Percentiles rank a stretch among this genome's conserved stretches.
Evolutionary conservation across 1,139 yeast species (phyloP).

Genomic region (Eremothecium gossypii): DNA sequence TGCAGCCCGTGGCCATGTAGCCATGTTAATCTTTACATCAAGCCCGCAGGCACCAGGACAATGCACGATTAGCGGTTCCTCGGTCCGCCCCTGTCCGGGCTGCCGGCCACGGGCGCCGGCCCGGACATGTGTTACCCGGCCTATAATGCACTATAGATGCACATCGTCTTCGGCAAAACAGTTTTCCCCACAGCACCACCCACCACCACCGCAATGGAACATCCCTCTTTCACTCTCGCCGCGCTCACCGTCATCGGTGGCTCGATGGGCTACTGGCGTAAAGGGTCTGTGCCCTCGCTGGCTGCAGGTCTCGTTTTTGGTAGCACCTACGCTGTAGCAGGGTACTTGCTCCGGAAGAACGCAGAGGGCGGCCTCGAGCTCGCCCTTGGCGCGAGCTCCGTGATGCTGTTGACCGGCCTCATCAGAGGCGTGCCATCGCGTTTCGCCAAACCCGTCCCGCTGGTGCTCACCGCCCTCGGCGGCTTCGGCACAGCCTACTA

Average conservation of each 20-base stretch:
- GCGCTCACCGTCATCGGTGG: conserved; percentile 74
- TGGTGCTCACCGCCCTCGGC: conserved; percentile 57
- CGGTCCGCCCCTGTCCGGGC: no score
- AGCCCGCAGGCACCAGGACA: no score
- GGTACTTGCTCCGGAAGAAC: conserved; percentile 63
- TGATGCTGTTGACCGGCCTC: conserved; percentile 60
- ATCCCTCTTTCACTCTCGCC: conserved; percentile 68
- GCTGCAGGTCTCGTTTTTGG: conserved; percentile 70
- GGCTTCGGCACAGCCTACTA: conserved; percentile 59
- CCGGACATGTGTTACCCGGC: not conserved
- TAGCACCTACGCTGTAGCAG: conserved; percentile 63
- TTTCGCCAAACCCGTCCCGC: conserved; percentile 70
- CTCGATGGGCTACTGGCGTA: conserved; percentile 49
- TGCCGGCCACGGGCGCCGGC: no score
- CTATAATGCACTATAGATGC: no score
- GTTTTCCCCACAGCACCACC: not conserved
- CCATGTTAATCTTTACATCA: not conserved
- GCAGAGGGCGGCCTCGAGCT: conserved; percentile 74
- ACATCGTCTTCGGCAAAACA: not conserved
- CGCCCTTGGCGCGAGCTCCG: conserved; percentile 62
- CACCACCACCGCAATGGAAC: conserved; percentile 40
- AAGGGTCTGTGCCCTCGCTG: conserved; percentile 68
- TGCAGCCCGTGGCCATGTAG: not conserved
- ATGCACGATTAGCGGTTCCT: no score
- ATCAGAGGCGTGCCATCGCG: conserved; percentile 52